phyloP scores from a whole-genome alignment of 441 rosid species.

The Iberis amara region DNA sequence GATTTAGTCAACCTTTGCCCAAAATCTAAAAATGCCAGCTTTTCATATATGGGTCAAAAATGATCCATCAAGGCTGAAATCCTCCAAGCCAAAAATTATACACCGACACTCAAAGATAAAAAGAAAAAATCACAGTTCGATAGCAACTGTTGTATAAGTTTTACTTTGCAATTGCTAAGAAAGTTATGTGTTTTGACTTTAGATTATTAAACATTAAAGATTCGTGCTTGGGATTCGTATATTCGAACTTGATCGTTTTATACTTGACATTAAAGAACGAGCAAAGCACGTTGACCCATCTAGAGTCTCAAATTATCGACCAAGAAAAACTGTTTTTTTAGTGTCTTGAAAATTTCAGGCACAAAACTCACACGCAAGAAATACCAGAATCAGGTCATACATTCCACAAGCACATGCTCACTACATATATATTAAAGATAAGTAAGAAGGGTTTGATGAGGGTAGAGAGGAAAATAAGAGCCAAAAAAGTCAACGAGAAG shows the following conservation, averaged over 20 bases:
- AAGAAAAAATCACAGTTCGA: conserved; percentile 15
- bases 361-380: conserved; percentile 27
- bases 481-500: conserved; percentile 27
- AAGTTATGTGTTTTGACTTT: conserved; percentile 29
- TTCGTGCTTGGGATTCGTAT: conserved; percentile 25
- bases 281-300: conserved; percentile 23
- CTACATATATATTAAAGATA: conserved; percentile 19
- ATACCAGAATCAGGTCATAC: conserved; percentile 17
- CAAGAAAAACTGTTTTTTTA: background rate
- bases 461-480: conserved; percentile 9
- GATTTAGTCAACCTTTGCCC: background rate
- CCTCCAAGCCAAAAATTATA: background rate
- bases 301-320: conserved; percentile 11
- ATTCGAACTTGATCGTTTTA: conserved; percentile 23
- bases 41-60: conserved; percentile 1
- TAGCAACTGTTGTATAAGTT: background rate
- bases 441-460: background rate
- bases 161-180: conserved; percentile 6
- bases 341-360: conserved; percentile 24
- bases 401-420: conserved; percentile 1
- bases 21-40: background rate
- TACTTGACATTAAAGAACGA: conserved; percentile 19
- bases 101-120: background rate
- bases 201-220: conserved; percentile 12
- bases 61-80: background rate